phyloP scores from a whole-genome alignment of 371 early-diverging fungal genomes.

The Choanephora cucurbitarum region DNA sequence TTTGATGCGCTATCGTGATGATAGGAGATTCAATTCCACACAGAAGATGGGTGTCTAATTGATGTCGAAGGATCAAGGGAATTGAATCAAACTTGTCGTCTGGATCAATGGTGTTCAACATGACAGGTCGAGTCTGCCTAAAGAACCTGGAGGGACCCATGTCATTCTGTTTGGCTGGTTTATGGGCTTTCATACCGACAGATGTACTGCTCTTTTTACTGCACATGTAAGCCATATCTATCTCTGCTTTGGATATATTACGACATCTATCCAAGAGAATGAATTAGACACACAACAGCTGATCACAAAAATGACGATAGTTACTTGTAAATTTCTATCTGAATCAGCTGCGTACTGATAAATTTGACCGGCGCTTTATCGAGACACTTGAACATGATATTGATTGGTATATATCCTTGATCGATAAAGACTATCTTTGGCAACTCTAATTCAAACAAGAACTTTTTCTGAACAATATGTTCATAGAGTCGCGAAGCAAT shows the following conservation, averaged over 20 bases:
- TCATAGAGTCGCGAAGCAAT: conserved; percentile 27
- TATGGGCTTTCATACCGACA: conserved; percentile 5
- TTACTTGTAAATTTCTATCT: conserved; percentile 41
- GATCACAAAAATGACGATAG: too few relatives aligned
- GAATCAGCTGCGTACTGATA: conserved; percentile 33
- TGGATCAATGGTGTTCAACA: conserved; percentile 9
- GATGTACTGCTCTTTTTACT: conserved; percentile 10
- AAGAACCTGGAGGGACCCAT: conserved; percentile 20
- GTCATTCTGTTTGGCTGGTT: conserved; percentile 13
- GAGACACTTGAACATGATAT: conserved; percentile 24
- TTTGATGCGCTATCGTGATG: conserved; percentile 15
- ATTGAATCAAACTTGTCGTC: background rate
- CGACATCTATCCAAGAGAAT: too few relatives aligned
- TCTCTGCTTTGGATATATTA: conserved; percentile 30
- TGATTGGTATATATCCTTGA: conserved; percentile 29
- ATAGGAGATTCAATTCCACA: conserved; percentile 19
- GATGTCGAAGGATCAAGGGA: conserved; percentile 9
- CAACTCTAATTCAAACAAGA: conserved; percentile 35
- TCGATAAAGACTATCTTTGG: conserved; percentile 33
- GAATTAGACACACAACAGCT: too few relatives aligned
- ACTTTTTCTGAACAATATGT: conserved; percentile 31
- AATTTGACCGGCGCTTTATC: conserved; percentile 18
- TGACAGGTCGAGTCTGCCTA: conserved; percentile 20
- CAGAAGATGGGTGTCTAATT: background rate
- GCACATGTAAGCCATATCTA: conserved; percentile 21